Conservation (phyloP, 1,284 basidiomycete genomes). For the Mycena citricolor region DNA sequence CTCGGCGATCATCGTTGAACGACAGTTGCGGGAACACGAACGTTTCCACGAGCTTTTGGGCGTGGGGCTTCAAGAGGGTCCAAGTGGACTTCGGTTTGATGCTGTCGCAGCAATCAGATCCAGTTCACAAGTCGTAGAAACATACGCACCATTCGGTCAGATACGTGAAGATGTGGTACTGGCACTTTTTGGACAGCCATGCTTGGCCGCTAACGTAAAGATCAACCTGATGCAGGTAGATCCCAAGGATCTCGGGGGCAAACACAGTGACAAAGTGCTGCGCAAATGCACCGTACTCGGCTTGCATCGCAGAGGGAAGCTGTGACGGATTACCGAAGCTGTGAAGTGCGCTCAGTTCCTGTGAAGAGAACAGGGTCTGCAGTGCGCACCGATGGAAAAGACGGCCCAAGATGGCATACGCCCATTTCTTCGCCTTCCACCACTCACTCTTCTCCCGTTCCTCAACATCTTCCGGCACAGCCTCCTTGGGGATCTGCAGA, state of each 20-base stretch:
- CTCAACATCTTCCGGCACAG: slow-evolving; percentile 69
- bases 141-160: slow-evolving; percentile 79
- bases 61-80: slow-evolving; percentile 80
- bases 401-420: slow-evolving; percentile 70
- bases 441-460: slow-evolving; percentile 77
- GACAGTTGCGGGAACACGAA: slow-evolving; percentile 87
- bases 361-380: not conserved
- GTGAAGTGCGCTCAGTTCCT: slow-evolving; percentile 13
- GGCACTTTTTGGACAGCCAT: slow-evolving; percentile 81
- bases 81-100: slow-evolving; percentile 89
- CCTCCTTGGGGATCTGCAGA: slow-evolving; percentile 61
- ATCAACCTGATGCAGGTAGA: slow-evolving; percentile 76
- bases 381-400: slow-evolving; percentile 70
- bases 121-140: not conserved
- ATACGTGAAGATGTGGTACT: slow-evolving; percentile 79
- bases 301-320: slow-evolving; percentile 68
- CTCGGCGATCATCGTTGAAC: slow-evolving; percentile 66
- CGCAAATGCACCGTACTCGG: slow-evolving; percentile 70
- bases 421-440: slow-evolving; percentile 92
- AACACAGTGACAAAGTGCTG: slow-evolving; percentile 76
- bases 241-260: slow-evolving; percentile 81
- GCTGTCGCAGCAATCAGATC: slow-evolving; percentile 37
- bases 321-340: slow-evolving; percentile 86
- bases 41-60: slow-evolving; percentile 67
- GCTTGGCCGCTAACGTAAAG: slow-evolving; percentile 66